These are phyloP conservation scores for Gaeumannomyces tritici DNA, from an alignment of 2,329 filamentous ascomycete species.

Conservation along the genomic window DNA sequence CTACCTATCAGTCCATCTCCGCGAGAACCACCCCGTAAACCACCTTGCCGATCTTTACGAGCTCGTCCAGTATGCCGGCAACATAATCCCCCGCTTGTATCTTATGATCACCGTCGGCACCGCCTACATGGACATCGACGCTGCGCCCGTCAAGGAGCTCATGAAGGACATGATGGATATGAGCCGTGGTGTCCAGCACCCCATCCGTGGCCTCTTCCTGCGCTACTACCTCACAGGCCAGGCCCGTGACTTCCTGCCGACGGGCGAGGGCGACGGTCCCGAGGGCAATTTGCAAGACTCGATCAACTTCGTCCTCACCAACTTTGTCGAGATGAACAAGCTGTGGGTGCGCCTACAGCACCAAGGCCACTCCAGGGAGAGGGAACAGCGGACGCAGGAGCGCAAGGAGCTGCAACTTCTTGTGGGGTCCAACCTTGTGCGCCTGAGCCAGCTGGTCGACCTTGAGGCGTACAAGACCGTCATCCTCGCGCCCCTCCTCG, in stretches of 20 bases:
- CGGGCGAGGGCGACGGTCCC: conserved; percentile 74
- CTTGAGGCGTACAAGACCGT: conserved; percentile 86
- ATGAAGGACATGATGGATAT: conserved; percentile 99
- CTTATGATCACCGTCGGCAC: conserved; percentile 99
- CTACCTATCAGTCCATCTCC: conserved; percentile 91
- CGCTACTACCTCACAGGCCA: conserved; percentile 95
- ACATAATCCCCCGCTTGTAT: conserved; percentile 92
- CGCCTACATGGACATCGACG: conserved; percentile 97
- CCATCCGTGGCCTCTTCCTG: conserved; percentile 87
- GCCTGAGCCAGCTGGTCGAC: conserved; percentile 90
- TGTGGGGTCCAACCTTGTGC: conserved; percentile 92
- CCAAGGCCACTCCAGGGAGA: conserved; percentile 90
- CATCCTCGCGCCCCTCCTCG: conserved; percentile 79
- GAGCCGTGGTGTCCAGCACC: conserved; percentile 95
- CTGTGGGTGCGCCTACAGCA: conserved; percentile 96
- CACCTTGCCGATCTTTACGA: conserved; percentile 97
- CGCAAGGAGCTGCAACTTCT: conserved; percentile 90
- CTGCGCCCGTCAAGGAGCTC: conserved; percentile 97
- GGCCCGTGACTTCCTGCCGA: conserved; percentile 79
- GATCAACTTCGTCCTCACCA: conserved; percentile 95
- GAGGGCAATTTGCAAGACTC: conserved; percentile 95
- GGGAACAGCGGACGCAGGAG: conserved; percentile 88
- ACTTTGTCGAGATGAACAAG: conserved; percentile 99
- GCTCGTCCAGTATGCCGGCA: conserved; percentile 89
- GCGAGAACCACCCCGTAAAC: conserved; percentile 94